A percentile compares a stretch with the other conserved stretches of the same genome.
These are phyloP conservation scores for Fraxinus baroniana DNA, from an alignment of 305 asterid genomes.

Conservation along the genomic window DNA sequence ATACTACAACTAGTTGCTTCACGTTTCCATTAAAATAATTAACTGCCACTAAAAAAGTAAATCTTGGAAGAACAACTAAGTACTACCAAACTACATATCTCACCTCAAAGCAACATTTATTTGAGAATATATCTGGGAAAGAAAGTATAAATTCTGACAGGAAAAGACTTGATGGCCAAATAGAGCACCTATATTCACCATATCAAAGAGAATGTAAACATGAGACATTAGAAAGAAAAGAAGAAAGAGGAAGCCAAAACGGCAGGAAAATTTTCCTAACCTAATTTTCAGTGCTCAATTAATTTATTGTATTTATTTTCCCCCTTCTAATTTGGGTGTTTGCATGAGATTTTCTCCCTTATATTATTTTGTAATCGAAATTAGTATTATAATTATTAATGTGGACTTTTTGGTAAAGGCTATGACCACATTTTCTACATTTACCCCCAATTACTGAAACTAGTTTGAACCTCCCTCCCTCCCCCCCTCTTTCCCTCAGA, in stretches of 20 bases:
- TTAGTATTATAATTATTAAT: no score
- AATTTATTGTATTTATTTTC: not conserved
- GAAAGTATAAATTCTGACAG: conserved; percentile 92
- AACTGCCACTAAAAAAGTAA: conserved; percentile 1
- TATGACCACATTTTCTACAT: not conserved
- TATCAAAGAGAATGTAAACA: conserved; percentile 13
- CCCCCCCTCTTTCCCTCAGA: not conserved
- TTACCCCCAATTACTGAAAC: not conserved
- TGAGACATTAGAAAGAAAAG: not conserved
- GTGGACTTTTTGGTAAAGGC: not conserved
- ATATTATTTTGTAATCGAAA: not conserved
- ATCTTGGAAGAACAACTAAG: not conserved
- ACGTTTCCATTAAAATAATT: not conserved
- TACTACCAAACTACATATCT: conserved; percentile 26
- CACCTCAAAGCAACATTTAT: conserved; percentile 93
- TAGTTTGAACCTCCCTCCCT: not conserved
- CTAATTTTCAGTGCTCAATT: not conserved
- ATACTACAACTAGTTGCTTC: not conserved
- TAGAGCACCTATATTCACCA: conserved; percentile 64
- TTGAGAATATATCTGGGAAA: conserved; percentile 67
- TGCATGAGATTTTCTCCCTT: not conserved
- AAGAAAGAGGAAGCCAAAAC: not conserved
- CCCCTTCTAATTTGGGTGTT: not conserved
- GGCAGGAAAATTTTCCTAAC: not conserved
- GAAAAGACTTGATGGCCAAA: conserved; percentile 98